Conservation (phyloP, 2,329 filamentous ascomycete genomes). For the Arthrobotrys musiformis region DNA sequence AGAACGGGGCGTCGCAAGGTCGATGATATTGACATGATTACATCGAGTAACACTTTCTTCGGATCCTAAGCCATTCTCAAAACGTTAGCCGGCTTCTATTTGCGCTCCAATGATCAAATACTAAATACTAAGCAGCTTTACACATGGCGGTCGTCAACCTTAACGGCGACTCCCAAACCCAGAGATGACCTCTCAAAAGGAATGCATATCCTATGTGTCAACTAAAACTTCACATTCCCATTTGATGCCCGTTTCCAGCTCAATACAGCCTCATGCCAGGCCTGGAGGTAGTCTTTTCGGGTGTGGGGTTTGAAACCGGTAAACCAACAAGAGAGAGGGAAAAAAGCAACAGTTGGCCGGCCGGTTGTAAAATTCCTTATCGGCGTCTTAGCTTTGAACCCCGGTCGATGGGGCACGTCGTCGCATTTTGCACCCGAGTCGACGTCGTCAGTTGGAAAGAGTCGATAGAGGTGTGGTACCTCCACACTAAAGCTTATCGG, state of each 20-base stretch:
- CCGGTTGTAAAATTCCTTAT: slow-evolving; percentile 46
- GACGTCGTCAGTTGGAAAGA: slow-evolving; percentile 23
- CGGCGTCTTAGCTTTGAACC: slow-evolving; percentile 51
- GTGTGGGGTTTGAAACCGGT: slow-evolving; percentile 44
- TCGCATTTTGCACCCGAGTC: slow-evolving; percentile 25
- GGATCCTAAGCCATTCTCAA: slow-evolving; percentile 11
- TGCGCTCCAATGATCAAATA: slow-evolving; percentile 39
- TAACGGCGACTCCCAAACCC: slow-evolving; percentile 27
- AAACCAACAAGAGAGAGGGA: not conserved
- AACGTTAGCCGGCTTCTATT: slow-evolving; percentile 17
- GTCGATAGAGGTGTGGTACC: slow-evolving; percentile 29
- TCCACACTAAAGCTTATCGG: slow-evolving; percentile 56
- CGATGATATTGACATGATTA: slow-evolving; percentile 49
- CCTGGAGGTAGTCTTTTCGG: slow-evolving; percentile 22
- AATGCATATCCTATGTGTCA: slow-evolving; percentile 47
- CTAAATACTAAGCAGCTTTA: slow-evolving; percentile 38
- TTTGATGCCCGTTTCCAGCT: slow-evolving; percentile 29
- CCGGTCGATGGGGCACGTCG: slow-evolving; percentile 17
- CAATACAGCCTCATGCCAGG: slow-evolving; percentile 20
- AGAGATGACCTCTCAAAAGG: slow-evolving; percentile 16
- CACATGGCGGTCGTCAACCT: not conserved
- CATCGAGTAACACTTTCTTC: slow-evolving; percentile 53
- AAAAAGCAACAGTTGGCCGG: slow-evolving; percentile 27
- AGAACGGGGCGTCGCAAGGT: slow-evolving; percentile 25
- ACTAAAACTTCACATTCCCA: slow-evolving; percentile 25